A percentile compares a stretch with the other conserved stretches of the same genome.
Evolutionary conservation across 129 eudicot genomes (phyloP).

Genomic region (Escallonia herrerae): DNA sequence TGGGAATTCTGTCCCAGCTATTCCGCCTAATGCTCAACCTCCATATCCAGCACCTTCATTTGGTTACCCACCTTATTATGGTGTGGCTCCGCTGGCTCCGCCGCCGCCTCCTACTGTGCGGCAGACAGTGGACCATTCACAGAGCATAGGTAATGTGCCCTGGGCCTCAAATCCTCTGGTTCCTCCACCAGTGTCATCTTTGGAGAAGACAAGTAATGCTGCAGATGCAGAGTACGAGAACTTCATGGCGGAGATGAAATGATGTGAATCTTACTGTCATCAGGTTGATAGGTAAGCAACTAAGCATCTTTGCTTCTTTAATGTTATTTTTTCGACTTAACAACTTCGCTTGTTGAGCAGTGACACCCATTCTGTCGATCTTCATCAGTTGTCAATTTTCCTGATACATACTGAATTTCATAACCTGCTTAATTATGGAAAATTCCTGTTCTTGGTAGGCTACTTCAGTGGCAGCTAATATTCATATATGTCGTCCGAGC

Average conservation of each 20-base stretch:
- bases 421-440: not conserved
- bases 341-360: not conserved
- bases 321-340: not conserved
- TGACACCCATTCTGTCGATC: not conserved
- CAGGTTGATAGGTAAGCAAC: slow-evolving; percentile 22
- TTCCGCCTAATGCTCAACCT: slow-evolving; percentile 46
- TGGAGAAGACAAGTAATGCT: slow-evolving; percentile 34
- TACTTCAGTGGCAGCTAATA: too few species aligned
- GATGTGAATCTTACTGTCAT: slow-evolving; percentile 8
- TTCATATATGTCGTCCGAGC: too few species aligned
- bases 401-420: not conserved
- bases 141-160: slow-evolving; percentile 47
- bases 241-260: slow-evolving; percentile 67
- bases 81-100: slow-evolving; percentile 39
- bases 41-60: slow-evolving; percentile 42
- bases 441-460: too few species aligned
- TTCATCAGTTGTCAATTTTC: not conserved
- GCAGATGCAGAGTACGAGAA: slow-evolving; percentile 64
- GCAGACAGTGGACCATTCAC: slow-evolving; percentile 34
- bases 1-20: slow-evolving; percentile 31
- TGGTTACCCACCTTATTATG: slow-evolving; percentile 51
- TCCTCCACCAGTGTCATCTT: slow-evolving; percentile 37
- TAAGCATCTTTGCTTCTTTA: slow-evolving; percentile 1
- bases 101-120: slow-evolving; percentile 35
- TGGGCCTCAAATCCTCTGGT: slow-evolving; percentile 68